A percentile compares a stretch with the other conserved stretches of the same genome.
These are phyloP conservation scores for Nevesoporus exiguus DNA, from an alignment of 768 basidiomycete genomes.

Conservation along the genomic window DNA sequence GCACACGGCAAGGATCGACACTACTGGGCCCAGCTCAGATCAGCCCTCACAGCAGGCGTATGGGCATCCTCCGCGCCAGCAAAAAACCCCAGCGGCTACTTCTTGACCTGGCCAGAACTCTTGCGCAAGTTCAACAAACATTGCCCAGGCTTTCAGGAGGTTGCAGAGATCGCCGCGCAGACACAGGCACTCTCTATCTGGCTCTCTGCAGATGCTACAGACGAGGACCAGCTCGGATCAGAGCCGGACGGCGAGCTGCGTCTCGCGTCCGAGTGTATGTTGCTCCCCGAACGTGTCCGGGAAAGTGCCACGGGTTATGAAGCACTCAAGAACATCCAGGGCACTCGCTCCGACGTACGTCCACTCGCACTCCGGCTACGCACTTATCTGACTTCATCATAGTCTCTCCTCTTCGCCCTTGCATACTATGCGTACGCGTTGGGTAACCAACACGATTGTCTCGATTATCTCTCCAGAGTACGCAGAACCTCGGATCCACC, in stretches of 20 bases:
- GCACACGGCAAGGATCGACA: conserved; percentile 60
- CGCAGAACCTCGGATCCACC: conserved; percentile 53
- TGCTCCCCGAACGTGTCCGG: conserved; percentile 51
- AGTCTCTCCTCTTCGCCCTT: conserved; percentile 67
- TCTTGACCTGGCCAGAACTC: conserved; percentile 72
- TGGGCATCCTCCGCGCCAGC: conserved; percentile 67
- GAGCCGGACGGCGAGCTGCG: conserved; percentile 33
- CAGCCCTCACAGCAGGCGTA: conserved; percentile 66
- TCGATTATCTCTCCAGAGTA: conserved; percentile 54
- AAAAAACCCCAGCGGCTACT: conserved; percentile 48
- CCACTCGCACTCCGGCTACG: neutral
- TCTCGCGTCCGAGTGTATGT: conserved; percentile 55
- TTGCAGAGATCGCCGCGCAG: conserved; percentile 64
- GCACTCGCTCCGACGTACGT: conserved; percentile 58
- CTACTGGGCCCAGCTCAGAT: conserved; percentile 75
- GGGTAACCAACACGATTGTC: conserved; percentile 59
- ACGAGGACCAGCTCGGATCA: conserved; percentile 56
- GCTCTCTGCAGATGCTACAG: conserved; percentile 43
- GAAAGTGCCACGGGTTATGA: conserved; percentile 58
- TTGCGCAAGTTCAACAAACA: conserved; percentile 88
- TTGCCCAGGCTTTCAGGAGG: conserved; percentile 55
- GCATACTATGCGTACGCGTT: conserved; percentile 83
- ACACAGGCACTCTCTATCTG: conserved; percentile 63
- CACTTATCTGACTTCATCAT: conserved; percentile 8
- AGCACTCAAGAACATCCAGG: conserved; percentile 46